phyloP scores from a whole-genome alignment of 129 eudicot genomes.

The Deinandra increscens region DNA sequence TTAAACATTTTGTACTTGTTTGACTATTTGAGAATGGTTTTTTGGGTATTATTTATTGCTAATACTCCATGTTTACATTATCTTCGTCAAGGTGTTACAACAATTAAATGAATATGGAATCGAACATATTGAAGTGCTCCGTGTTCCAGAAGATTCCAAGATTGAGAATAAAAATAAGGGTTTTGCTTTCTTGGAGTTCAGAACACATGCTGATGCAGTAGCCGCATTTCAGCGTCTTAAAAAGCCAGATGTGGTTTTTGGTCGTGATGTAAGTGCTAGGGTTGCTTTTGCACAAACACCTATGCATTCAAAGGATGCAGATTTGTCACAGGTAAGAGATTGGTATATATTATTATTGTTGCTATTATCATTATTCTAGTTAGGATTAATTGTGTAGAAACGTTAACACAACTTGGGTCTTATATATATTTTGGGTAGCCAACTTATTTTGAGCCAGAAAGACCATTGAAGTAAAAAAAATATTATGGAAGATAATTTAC shows the following conservation, averaged over 20 bases:
- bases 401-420: neutral
- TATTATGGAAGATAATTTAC: neutral
- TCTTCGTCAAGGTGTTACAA: conserved; percentile 38
- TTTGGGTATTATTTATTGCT: conserved; percentile 13
- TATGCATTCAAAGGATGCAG: conserved; percentile 30
- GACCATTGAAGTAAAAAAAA: neutral
- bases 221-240: conserved; percentile 41
- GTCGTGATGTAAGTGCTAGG: conserved; percentile 44
- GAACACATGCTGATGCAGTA: conserved; percentile 43
- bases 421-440: neutral
- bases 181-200: conserved; percentile 43
- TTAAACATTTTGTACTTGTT: neutral
- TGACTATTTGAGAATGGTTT: neutral
- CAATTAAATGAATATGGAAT: conserved; percentile 40
- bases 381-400: neutral
- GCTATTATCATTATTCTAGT: neutral
- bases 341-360: neutral
- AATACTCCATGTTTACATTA: conserved; percentile 6
- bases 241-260: conserved; percentile 49
- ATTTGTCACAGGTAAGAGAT: conserved; percentile 29
- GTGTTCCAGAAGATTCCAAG: conserved; percentile 35
- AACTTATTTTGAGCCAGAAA: neutral
- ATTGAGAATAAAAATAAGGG: conserved; percentile 33
- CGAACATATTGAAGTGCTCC: conserved; percentile 28
- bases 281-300: conserved; percentile 38